A percentile compares a stretch with the other conserved stretches of the same genome.
Evolutionary conservation across 495 filamentous ascomycete species (phyloP).

Genomic region (Pseudomonodictys pantanalensis): DNA sequence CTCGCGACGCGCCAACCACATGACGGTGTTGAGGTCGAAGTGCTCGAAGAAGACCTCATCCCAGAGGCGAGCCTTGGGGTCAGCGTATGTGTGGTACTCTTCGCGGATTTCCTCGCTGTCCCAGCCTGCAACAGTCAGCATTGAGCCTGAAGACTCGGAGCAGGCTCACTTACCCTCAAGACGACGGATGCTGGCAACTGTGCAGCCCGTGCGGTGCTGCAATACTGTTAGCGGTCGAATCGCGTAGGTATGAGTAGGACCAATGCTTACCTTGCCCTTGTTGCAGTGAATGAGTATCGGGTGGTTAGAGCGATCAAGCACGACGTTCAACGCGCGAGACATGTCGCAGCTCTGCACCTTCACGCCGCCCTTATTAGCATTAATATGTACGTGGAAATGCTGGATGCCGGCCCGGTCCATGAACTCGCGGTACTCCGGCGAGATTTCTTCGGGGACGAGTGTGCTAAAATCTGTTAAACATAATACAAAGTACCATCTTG

Average conservation of each 20-base stretch:
- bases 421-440: conserved; percentile 58
- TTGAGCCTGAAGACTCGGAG: too few species aligned
- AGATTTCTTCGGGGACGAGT: conserved; percentile 66
- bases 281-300: conserved; percentile 85
- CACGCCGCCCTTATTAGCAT: conserved; percentile 67
- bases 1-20: conserved; percentile 26
- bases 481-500: neutral
- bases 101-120: conserved; percentile 52
- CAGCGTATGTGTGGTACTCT: conserved; percentile 68
- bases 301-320: conserved; percentile 64
- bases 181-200: conserved; percentile 66
- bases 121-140: conserved; percentile 62
- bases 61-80: conserved; percentile 56
- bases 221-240: conserved; percentile 5
- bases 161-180: conserved; percentile 24
- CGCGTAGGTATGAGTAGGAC: neutral
- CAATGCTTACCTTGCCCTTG: conserved; percentile 66
- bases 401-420: conserved; percentile 60
- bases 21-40: conserved; percentile 43
- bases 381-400: conserved; percentile 67
- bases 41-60: conserved; percentile 54
- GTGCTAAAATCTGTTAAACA: conserved; percentile 50
- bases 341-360: conserved; percentile 59
- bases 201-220: conserved; percentile 80
- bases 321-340: conserved; percentile 58